Percentiles rank a stretch among this genome's conserved stretches.
Conservation (phyloP, 345 rosid genomes). For the Trapa bicornis region DNA sequence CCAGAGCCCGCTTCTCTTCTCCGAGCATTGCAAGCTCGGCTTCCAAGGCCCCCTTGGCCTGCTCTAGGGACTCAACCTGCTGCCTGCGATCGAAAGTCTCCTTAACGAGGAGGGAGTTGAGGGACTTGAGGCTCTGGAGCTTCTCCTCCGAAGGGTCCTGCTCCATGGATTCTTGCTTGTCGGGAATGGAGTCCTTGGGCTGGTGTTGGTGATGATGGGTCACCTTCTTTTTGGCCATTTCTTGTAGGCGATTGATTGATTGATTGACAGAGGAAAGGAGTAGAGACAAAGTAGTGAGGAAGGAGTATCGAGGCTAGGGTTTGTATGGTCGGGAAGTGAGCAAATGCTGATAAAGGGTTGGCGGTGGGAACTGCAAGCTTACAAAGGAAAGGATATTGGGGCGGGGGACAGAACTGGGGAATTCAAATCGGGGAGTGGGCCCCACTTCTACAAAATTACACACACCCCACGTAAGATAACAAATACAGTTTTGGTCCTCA, state of each 20-base stretch:
- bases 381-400: background rate
- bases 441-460: too few species aligned
- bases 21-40: constrained; percentile 22
- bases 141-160: constrained; percentile 32
- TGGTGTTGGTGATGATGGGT: constrained; percentile 12
- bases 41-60: constrained; percentile 31
- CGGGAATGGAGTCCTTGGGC: constrained; percentile 3
- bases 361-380: background rate
- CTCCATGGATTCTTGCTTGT: constrained; percentile 13
- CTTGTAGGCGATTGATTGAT: background rate
- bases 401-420: background rate
- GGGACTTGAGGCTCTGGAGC: constrained; percentile 40
- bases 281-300: background rate
- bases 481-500: too few species aligned
- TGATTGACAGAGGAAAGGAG: background rate
- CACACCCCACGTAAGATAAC: constrained; percentile 10
- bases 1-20: constrained; percentile 18
- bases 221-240: constrained; percentile 42
- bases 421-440: constrained; percentile 23
- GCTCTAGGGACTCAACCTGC: constrained; percentile 33
- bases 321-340: constrained; percentile 22
- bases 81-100: constrained; percentile 39
- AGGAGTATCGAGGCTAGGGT: constrained; percentile 29
- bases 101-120: constrained; percentile 45
- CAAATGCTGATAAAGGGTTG: background rate